Conservation (phyloP, 2,329 filamentous ascomycete species). For the Coniella lustricola region DNA sequence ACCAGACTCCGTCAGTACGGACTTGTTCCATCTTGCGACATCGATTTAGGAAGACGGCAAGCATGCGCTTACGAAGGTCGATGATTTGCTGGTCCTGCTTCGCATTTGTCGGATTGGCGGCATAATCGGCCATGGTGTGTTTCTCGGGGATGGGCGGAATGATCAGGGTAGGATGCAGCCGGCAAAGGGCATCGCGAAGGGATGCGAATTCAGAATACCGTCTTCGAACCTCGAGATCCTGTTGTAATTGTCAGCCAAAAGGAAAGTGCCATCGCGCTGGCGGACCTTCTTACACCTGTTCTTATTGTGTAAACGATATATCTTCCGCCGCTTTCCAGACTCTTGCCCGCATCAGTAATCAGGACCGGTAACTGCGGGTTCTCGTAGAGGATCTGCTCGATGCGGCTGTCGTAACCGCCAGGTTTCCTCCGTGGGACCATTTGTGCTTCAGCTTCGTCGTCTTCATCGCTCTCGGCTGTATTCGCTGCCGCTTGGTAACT, state of each 20-base stretch:
- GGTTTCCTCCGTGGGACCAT: conserved; percentile 59
- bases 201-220: conserved; percentile 97
- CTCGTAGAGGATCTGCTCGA: conserved; percentile 96
- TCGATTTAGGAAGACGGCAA: conserved; percentile 89
- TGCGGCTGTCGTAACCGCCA: conserved; percentile 86
- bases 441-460: conserved; percentile 34
- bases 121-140: conserved; percentile 97
- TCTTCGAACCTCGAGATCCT: conserved; percentile 93
- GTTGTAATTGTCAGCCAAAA: conserved; percentile 8
- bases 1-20: conserved; percentile 89
- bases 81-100: conserved; percentile 98
- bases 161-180: conserved; percentile 88
- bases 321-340: conserved; percentile 79
- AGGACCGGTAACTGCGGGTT: conserved; percentile 83
- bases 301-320: conserved; percentile 97
- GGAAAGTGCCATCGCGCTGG: not conserved
- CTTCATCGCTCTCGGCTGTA: conserved; percentile 40
- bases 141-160: conserved; percentile 98
- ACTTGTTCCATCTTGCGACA: conserved; percentile 91
- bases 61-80: conserved; percentile 91
- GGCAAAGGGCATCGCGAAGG: conserved; percentile 77
- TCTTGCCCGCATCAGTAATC: conserved; percentile 95
- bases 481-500: conserved; percentile 8
- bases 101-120: conserved; percentile 93
- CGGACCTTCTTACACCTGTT: conserved; percentile 62